phyloP scores from a whole-genome alignment of 805 yeast species.

The Alloascoidea hylecoeti region DNA sequence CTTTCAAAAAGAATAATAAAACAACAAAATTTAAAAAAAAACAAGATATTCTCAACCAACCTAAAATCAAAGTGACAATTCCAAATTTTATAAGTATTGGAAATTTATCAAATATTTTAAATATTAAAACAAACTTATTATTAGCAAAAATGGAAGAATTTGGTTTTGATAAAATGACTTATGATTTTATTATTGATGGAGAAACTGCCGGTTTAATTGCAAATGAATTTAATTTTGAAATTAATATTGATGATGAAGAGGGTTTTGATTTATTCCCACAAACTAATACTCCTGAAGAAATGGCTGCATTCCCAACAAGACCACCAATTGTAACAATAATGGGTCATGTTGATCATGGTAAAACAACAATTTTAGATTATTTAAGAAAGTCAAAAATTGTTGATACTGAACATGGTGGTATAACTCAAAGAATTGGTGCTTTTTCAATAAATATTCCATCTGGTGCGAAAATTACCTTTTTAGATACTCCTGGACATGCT shows the following conservation, averaged over 20 bases:
- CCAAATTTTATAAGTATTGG: constrained; percentile 75
- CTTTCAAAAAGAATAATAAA: no score
- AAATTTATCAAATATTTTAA: constrained; percentile 59
- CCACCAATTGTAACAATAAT: constrained; percentile 95
- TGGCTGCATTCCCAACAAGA: constrained; percentile 38
- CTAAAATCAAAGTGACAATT: constrained; percentile 19
- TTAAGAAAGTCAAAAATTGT: constrained; percentile 78
- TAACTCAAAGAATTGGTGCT: constrained; percentile 97
- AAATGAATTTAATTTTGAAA: constrained; percentile 71
- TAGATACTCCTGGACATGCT: constrained; percentile 98
- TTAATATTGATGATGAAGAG: constrained; percentile 33
- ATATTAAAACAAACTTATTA: constrained; percentile 47
- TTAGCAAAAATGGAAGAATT: constrained; percentile 41
- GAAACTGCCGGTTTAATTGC: constrained; percentile 83
- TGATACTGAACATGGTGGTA: constrained; percentile 84
- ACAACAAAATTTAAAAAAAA: no score
- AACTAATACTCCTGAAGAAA: constrained; percentile 32
- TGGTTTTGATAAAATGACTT: constrained; percentile 60
- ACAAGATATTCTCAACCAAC: no score
- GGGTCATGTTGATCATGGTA: constrained; percentile 99
- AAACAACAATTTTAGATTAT: constrained; percentile 84
- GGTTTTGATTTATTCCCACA: constrained; percentile 49
- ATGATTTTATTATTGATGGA: constrained; percentile 68
- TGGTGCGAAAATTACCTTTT: constrained; percentile 73
- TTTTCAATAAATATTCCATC: constrained; percentile 74